Conservation (phyloP, 1,284 basidiomycete genomes). For the Polyporus tsugae region DNA sequence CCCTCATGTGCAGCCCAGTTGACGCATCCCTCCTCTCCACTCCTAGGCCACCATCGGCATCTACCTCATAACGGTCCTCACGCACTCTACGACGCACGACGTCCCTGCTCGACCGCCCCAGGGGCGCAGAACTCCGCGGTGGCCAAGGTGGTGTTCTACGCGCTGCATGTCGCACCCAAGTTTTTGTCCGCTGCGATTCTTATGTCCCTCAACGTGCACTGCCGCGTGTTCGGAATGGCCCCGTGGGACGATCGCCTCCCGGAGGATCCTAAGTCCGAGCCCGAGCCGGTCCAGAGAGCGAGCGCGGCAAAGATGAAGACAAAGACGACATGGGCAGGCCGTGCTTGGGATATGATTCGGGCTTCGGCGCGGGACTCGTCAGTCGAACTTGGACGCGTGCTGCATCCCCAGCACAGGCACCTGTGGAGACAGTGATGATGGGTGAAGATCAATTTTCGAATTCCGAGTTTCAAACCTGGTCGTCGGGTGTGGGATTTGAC, state of each 20-base stretch:
- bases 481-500: too few species aligned
- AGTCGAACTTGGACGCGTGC: too few species aligned
- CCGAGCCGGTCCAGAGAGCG: background rate
- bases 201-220: conserved; percentile 45
- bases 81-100: conserved; percentile 14
- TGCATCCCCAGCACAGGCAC: too few species aligned
- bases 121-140: conserved; percentile 18
- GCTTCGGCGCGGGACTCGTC: too few species aligned
- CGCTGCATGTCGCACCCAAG: conserved; percentile 53
- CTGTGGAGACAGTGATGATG: too few species aligned
- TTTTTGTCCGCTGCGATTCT: conserved; percentile 46
- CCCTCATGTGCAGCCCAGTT: too few species aligned
- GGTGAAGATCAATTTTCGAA: too few species aligned
- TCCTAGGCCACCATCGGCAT: conserved; percentile 8
- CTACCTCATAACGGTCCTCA: conserved; percentile 15
- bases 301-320: background rate
- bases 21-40: too few species aligned
- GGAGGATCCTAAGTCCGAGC: conserved; percentile 12
- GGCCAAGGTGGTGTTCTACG: conserved; percentile 51
- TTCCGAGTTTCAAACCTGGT: too few species aligned
- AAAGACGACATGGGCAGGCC: background rate
- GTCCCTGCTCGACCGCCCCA: conserved; percentile 13
- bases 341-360: background rate
- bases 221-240: conserved; percentile 50
- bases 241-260: conserved; percentile 38